Evolutionary conservation across 2,329 filamentous ascomycete genomes (phyloP), one percentile per base, ranked within the genome.

Genomic region (Diaporthe eres): DNA sequence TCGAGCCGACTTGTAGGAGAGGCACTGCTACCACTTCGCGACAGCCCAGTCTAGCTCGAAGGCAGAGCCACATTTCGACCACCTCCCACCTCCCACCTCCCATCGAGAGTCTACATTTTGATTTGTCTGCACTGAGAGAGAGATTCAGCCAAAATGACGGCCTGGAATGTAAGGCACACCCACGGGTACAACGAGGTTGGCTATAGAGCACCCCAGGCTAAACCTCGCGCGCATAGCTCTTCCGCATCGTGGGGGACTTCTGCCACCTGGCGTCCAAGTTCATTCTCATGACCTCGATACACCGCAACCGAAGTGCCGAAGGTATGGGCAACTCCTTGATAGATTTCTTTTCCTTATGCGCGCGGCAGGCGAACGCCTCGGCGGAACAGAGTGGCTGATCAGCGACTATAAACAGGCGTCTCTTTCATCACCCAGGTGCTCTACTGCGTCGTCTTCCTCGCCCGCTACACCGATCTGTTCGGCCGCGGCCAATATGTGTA

Each of bases 381-480:
- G 34, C 15, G 60, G 31, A 13, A 17, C 34, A 57, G 22, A 51
- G 22, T n/a, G 28, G 63, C 77, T 80, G 76, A 81, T 79, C 74
- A 53, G 76, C 55, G 13, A 13, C 47, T n/a, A 7, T 37, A 47
- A 67, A n/a, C 79, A 94, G 94, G 96, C 76, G 94, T 98, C 77
- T 98, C 95, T 34, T 92, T 98, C 82, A 94, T 98, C 81, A 98
- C 94, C 1, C 96, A 98, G 85, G 89, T 92, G 74, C 92, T 98
- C 78, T 98, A 98, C 86, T 92, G 93, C 74, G 83, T 93, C 78
- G 96, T 98, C 75, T 98, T 98, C 86, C 88, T 92, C 81, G 93
- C 95, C 6, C 92, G 96, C 77, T 98, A 98, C 85, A 90, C 96
- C 78, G 94, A 98, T 83, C 87, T 98, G 78, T 95, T 97, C 82